Evolutionary conservation across 2,329 filamentous ascomycete species (phyloP), one percentile per base, ranked within the genome.

Genomic region (Phialophora expanda): DNA sequence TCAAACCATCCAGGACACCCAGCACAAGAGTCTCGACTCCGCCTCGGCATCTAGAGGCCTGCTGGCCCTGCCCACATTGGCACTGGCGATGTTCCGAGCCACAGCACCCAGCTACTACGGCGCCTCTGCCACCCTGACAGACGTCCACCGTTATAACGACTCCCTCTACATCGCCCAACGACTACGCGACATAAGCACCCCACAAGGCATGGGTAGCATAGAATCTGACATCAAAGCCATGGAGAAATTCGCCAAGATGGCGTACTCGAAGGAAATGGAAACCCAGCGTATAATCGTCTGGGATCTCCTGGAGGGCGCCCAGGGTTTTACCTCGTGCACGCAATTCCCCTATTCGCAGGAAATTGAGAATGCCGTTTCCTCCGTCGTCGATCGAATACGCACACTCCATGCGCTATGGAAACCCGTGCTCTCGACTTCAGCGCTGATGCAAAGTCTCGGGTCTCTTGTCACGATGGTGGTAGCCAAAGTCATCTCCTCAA

Each of bases 121-220:
- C 1, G 71, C 78, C 28, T 79, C 78, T 56, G 73, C 79, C 12
- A 76, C 78, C 20, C 81, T 83, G 2, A 85, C 85, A 6, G 85
- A 87, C 70, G 88, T 89, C 82, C 83, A 87, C 61, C 81, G 88
- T 54, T 89, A 89, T 77, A 89, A 89, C 71, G 87, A 89, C 74
- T 83, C 85, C 67, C 78, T 83, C 53, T 85, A 86, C 64, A 79
- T 89, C 3, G 82, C 85, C 3, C 83, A 85, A 66, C 80, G 82
- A 63, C 77, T 89, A 14, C 81, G 81, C 17, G 71, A 76, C 9
- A 78, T 87, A 63, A 56, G 30, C 51, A 26, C 28, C 11, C 55
- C 65, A 5, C 76, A 82, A 12, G 75, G 78, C n/a, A 76, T 81
- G 38, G 79, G 83, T 68, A 75, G 79, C 30, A 72, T 81, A n/a